These are phyloP conservation scores for Fomitopsis pulvina DNA, from an alignment of 768 basidiomycete species.

Conservation along the genomic window DNA sequence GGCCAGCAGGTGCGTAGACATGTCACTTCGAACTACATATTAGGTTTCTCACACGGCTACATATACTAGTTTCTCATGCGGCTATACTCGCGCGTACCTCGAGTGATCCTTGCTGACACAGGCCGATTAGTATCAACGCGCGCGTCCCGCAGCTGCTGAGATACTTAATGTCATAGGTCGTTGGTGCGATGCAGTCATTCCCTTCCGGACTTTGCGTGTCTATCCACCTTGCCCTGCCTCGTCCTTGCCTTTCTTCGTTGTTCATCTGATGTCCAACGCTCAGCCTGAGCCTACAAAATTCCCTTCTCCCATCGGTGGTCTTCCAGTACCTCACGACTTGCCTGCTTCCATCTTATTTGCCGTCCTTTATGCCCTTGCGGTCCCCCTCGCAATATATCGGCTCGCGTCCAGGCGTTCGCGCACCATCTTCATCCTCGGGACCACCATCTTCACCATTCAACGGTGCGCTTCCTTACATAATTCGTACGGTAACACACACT, in stretches of 20 bases:
- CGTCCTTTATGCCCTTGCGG: slow-evolving; percentile 30
- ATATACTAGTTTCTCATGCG: too few species aligned
- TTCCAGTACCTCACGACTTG: slow-evolving; percentile 26
- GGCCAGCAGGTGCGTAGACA: too few species aligned
- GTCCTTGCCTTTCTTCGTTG: not conserved
- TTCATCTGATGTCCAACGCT: not conserved
- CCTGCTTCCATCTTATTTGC: slow-evolving; percentile 36
- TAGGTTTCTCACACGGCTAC: too few species aligned
- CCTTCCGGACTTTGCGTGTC: too few species aligned
- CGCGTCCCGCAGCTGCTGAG: too few species aligned
- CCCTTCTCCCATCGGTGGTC: slow-evolving; percentile 1
- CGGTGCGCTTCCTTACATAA: slow-evolving; percentile 21
- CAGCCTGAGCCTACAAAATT: not conserved
- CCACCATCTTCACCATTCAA: slow-evolving; percentile 29
- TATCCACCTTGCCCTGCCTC: too few species aligned
- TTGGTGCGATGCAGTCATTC: too few species aligned
- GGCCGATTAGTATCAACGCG: too few species aligned
- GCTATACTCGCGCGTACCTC: too few species aligned
- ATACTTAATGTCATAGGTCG: too few species aligned
- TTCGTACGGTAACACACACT: not conserved
- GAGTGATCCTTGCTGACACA: too few species aligned
- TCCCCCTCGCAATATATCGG: slow-evolving; percentile 32
- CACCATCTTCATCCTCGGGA: slow-evolving; percentile 28
- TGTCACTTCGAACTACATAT: too few species aligned
- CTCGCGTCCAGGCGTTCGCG: slow-evolving; percentile 29